Conservation (phyloP, 805 yeast species). For the Wickerhamiella cacticola region DNA sequence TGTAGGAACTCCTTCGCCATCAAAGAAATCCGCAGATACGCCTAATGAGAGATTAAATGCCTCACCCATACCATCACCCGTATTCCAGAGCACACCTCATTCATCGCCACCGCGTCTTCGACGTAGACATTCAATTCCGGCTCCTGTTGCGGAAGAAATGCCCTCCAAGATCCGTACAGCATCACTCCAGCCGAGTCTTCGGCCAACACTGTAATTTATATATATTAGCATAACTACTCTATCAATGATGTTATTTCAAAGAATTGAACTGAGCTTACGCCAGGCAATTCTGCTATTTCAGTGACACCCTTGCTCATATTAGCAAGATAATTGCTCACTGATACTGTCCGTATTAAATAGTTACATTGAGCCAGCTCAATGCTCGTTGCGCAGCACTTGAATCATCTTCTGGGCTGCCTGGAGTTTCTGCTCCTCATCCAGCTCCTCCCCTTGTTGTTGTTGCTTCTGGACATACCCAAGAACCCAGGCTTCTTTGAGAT, state of each 20-base stretch:
- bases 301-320: background rate
- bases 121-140: slow-evolving; percentile 12
- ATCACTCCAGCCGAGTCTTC: slow-evolving; percentile 17
- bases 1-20: slow-evolving; percentile 8
- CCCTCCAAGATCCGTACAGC: slow-evolving; percentile 18
- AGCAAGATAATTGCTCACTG: too few species aligned
- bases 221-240: background rate
- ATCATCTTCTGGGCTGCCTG: background rate
- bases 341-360: background rate
- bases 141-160: background rate
- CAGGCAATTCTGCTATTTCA: background rate
- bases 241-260: too few species aligned
- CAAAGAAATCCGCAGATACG: background rate
- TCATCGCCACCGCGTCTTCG: background rate
- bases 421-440: background rate
- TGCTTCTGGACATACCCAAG: slow-evolving; percentile 28
- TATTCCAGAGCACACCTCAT: slow-evolving; percentile 4
- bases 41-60: too few species aligned
- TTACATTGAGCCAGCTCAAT: background rate
- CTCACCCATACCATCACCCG: background rate
- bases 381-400: background rate
- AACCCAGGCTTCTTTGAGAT: slow-evolving; percentile 35
- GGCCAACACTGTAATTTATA: background rate
- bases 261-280: too few species aligned
- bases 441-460: background rate